Conservation (phyloP, 495 filamentous ascomycete genomes). For the Penicillium cinerascens region DNA sequence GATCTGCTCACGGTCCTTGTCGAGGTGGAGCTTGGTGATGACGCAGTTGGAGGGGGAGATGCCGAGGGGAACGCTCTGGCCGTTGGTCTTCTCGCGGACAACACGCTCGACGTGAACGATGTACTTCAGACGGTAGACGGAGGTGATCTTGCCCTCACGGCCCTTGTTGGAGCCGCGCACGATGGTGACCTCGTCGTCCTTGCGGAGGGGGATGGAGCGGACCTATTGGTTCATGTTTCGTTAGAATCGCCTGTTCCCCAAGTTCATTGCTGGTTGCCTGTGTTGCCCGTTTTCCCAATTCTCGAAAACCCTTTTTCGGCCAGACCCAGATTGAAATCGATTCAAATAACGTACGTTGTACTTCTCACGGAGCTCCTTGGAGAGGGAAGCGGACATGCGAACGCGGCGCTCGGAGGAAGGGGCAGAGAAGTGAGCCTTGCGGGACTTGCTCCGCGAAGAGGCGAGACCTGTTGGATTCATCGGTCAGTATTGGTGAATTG, state of each 20-base stretch:
- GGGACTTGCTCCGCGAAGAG: slow-evolving; percentile 93
- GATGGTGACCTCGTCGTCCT: slow-evolving; percentile 92
- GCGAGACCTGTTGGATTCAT: slow-evolving; percentile 51
- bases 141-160: slow-evolving; percentile 87
- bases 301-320: slow-evolving; percentile 4
- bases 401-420: slow-evolving; percentile 86
- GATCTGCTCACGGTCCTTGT: slow-evolving; percentile 96
- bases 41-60: slow-evolving; percentile 90
- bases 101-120: slow-evolving; percentile 90
- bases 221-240: slow-evolving; percentile 57
- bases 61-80: slow-evolving; percentile 83
- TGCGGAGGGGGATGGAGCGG: slow-evolving; percentile 94
- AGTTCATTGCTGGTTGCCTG: slow-evolving; percentile 4
- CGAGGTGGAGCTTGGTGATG: slow-evolving; percentile 96
- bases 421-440: slow-evolving; percentile 93
- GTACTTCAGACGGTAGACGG: slow-evolving; percentile 98
- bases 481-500: slow-evolving; percentile 7
- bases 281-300: background rate
- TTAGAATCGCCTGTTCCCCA: slow-evolving; percentile 9
- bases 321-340: slow-evolving; percentile 6
- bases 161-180: slow-evolving; percentile 89
- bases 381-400: slow-evolving; percentile 91
- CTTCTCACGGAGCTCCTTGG: slow-evolving; percentile 94
- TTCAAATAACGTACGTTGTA: slow-evolving; percentile 65
- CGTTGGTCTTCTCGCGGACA: slow-evolving; percentile 88